Evolutionary conservation across 371 early-diverging fungal species (phyloP), one percentile per base, ranked within the genome.

Genomic region (Rhizomucor pusillus): DNA sequence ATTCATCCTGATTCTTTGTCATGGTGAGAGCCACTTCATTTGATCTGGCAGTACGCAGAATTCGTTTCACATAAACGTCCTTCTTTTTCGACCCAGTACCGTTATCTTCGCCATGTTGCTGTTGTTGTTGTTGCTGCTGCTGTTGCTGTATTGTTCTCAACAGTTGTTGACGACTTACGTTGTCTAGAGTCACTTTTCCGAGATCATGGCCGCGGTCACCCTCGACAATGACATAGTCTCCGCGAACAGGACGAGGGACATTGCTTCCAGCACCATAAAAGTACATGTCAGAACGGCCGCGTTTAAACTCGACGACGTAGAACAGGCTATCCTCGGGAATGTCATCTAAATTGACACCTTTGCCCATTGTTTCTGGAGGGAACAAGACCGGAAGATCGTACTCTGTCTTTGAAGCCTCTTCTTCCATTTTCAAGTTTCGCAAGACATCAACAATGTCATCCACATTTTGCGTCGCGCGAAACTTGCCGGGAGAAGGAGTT

Each of bases 181-280:
- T 91, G 64, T 92, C 95, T 56, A 97, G 79, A 0, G 96, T 85
- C 47, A 97, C 85, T 54, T 91, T 89, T 19, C 98, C 98, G 37
- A 98, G 75, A 65, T 98, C 98, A 50, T 90, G 90, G 19, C 97
- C 98, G 34, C 98, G 87, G 66, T 98, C 98, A 1, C 95, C 98
- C 69, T 98, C 97, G 1, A 95, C 96, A 54, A 98, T 91, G 12
- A 93, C 95, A 49, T 91, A 68, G 53, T 92, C 92, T 11, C 89
- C 87, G 10, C 52, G 18, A 20, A 58, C 52, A 16, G 53, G 47
- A 13, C 36, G 18, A 0, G 43, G 24, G 2, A 34, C 47, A 33
- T 19, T 39, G 14, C 52, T 49, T 75, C 90, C 91, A 29, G 29
- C 29, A 29, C 7, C 5, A 7, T 7, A 5, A 63, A 86, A 91